A percentile compares a stretch with the other conserved stretches of the same genome.
Evolutionary conservation across 345 rosid genomes (phyloP).

Genomic region (Adansonia digitata): DNA sequence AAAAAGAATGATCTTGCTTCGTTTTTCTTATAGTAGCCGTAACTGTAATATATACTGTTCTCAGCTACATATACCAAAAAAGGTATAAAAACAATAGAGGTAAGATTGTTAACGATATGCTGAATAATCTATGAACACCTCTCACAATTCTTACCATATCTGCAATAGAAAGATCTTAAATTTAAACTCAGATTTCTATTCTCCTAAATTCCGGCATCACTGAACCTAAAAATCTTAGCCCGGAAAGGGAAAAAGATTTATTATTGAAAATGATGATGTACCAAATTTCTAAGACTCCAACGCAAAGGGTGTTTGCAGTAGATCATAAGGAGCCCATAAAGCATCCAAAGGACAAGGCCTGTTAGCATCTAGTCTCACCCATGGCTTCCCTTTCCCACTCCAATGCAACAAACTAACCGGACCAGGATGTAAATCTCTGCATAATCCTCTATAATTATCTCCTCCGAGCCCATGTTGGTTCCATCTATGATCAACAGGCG

Average conservation of each 20-base stretch:
- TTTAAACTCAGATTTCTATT: neutral
- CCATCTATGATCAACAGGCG: too few relatives aligned
- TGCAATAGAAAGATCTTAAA: slow-evolving; percentile 4
- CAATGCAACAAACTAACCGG: slow-evolving; percentile 56
- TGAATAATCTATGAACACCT: slow-evolving; percentile 9
- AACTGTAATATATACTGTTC: slow-evolving; percentile 8
- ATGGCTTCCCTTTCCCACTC: too few relatives aligned
- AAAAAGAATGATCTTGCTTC: neutral
- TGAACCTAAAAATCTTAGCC: neutral
- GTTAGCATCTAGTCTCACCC: too few relatives aligned
- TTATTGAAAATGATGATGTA: too few relatives aligned
- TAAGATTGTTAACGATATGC: neutral
- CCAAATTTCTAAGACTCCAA: slow-evolving; percentile 31
- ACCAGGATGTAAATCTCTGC: slow-evolving; percentile 61
- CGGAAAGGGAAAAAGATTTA: neutral
- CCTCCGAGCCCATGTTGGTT: too few relatives aligned
- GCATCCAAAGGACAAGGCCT: too few relatives aligned
- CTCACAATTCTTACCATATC: neutral
- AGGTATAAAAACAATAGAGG: neutral
- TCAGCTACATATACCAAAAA: neutral
- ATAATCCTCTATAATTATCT: too few relatives aligned
- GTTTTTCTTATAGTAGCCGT: neutral
- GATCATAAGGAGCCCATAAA: too few relatives aligned
- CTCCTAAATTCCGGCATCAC: neutral
- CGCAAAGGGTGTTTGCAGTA: slow-evolving; percentile 20